Conservation (phyloP, 2,329 filamentous ascomycete species). For the Verticillium nubilum region DNA sequence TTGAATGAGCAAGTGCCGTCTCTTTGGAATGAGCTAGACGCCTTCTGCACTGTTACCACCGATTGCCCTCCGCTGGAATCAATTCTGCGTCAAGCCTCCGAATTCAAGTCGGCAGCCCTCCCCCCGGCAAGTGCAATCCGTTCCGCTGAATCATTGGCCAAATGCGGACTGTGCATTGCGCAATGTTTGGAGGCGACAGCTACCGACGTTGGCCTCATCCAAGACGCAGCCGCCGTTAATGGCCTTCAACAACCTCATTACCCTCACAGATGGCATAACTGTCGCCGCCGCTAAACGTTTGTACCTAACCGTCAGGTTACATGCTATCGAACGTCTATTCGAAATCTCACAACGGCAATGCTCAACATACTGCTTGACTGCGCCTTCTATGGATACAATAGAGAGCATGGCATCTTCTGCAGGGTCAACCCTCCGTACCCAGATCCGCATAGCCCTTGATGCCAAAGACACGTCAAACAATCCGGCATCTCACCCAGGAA, state of each 20-base stretch:
- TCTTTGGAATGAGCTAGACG: conserved; percentile 5
- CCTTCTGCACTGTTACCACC: conserved; percentile 1
- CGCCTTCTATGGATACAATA: background rate
- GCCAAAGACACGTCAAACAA: background rate
- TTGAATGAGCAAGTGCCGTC: conserved; percentile 3
- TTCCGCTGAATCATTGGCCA: too few relatives aligned
- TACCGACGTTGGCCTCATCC: too few relatives aligned
- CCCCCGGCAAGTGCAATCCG: too few relatives aligned
- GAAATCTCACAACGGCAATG: background rate
- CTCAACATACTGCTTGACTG: background rate
- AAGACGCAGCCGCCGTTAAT: background rate
- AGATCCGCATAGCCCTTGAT: background rate
- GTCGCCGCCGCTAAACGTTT: conserved; percentile 6
- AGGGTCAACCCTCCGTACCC: background rate
- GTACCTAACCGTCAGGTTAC: background rate
- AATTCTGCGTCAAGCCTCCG: background rate
- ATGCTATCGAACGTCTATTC: background rate
- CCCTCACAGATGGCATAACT: conserved; percentile 12
- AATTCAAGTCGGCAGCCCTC: conserved; percentile 4
- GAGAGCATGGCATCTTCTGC: background rate
- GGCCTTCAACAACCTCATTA: background rate
- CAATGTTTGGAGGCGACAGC: background rate
- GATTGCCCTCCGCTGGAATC: conserved; percentile 2
- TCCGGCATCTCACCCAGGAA: background rate
- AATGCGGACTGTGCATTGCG: background rate